Evolutionary conservation across 495 filamentous ascomycete genomes (phyloP).

Genomic region (Penicillium fimorum): DNA sequence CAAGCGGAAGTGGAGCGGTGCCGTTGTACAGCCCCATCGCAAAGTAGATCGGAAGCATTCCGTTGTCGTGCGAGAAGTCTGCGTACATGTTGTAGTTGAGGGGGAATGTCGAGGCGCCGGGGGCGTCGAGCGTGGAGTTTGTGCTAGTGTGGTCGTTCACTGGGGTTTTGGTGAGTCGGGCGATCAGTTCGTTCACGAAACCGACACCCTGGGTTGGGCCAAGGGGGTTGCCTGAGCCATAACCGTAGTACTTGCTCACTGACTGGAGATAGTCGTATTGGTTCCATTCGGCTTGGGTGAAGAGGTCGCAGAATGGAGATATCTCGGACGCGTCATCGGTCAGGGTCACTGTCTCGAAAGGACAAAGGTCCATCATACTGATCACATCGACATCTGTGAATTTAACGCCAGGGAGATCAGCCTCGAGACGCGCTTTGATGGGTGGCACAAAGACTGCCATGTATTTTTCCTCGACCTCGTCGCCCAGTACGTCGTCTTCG

Average conservation of each 20-base stretch:
- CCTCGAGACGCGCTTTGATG: conserved; percentile 62
- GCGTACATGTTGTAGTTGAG: conserved; percentile 65
- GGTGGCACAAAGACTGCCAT: conserved; percentile 55
- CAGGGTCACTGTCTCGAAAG: conserved; percentile 70
- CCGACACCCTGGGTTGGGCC: conserved; percentile 81
- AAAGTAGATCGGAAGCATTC: conserved; percentile 68
- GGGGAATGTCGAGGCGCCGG: conserved; percentile 61
- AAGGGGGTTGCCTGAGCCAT: conserved; percentile 68
- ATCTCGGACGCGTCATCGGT: conserved; percentile 30
- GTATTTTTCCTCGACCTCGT: conserved; percentile 53
- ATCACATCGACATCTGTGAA: conserved; percentile 59
- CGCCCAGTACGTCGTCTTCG: conserved; percentile 44
- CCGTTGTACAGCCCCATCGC: conserved; percentile 72
- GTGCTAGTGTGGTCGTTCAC: conserved; percentile 69
- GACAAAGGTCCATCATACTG: conserved; percentile 80
- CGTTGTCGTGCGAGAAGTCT: conserved; percentile 88
- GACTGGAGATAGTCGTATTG: conserved; percentile 75
- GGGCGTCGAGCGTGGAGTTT: conserved; percentile 68
- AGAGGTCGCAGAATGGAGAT: conserved; percentile 71
- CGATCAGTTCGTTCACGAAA: conserved; percentile 79
- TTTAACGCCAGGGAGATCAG: conserved; percentile 57
- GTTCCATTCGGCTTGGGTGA: conserved; percentile 66
- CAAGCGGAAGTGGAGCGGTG: conserved; percentile 48
- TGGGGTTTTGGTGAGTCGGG: conserved; percentile 64
- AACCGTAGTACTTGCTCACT: conserved; percentile 79